phyloP scores from a whole-genome alignment of 768 basidiomycete species.

The Termitomyces sp. region DNA sequence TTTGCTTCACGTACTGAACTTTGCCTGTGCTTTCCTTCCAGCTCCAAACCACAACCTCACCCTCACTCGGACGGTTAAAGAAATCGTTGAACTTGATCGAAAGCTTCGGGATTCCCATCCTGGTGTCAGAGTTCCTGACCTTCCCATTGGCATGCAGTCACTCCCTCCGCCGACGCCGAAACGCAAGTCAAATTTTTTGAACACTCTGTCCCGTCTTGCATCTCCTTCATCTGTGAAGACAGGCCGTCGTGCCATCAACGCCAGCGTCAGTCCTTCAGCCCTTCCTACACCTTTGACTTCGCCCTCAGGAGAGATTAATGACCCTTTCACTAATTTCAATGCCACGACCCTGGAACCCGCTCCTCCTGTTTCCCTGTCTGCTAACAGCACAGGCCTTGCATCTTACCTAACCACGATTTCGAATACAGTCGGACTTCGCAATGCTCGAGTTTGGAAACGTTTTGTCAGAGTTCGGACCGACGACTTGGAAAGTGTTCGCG shows the following conservation, averaged over 20 bases:
- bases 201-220: conserved; percentile 79
- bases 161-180: conserved; percentile 53
- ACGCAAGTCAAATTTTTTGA: conserved; percentile 80
- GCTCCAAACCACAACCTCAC: conserved; percentile 90
- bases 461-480: conserved; percentile 85
- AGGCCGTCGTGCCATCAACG: conserved; percentile 31
- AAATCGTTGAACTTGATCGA: conserved; percentile 76
- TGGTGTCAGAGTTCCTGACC: conserved; percentile 47
- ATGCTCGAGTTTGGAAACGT: conserved; percentile 71
- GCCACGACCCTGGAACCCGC: conserved; percentile 24
- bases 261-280: conserved; percentile 27
- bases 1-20: conserved; percentile 16
- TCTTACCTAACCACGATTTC: conserved; percentile 78
- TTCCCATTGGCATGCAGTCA: conserved; percentile 55
- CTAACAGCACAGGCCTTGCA: conserved; percentile 63
- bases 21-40: conserved; percentile 27
- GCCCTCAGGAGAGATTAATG: conserved; percentile 51
- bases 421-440: conserved; percentile 58
- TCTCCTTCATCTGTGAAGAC: conserved; percentile 61
- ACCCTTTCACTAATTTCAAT: conserved; percentile 53
- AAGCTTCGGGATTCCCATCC: conserved; percentile 70
- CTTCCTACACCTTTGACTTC: conserved; percentile 43
- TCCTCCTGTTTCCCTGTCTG: conserved; percentile 30
- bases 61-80: conserved; percentile 70
- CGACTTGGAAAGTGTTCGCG: conserved; percentile 82